These are phyloP conservation scores for Tetrapisispora phaffii DNA, from an alignment of 805 yeast genomes.

Conservation along the genomic window DNA sequence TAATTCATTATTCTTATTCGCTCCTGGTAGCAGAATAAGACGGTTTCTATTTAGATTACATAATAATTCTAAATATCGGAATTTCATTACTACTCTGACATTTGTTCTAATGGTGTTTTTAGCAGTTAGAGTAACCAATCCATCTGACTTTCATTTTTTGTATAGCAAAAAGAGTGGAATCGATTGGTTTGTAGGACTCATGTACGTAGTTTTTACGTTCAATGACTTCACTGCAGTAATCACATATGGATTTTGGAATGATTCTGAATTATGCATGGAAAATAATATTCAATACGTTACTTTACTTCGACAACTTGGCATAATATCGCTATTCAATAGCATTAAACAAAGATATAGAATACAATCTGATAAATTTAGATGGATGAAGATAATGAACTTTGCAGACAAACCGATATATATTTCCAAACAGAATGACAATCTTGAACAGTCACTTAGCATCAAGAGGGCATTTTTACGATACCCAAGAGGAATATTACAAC, in stretches of 20 bases:
- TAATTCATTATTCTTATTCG: background rate
- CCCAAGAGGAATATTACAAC: background rate
- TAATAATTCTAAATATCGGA: background rate
- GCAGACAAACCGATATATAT: background rate
- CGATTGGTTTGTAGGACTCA: background rate
- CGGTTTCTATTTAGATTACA: background rate
- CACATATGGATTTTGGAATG: conserved; percentile 2
- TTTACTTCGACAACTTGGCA: background rate
- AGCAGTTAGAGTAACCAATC: background rate
- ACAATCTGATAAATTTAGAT: background rate
- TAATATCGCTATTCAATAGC: background rate
- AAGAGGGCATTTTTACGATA: background rate
- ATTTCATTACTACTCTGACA: background rate
- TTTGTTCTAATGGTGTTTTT: background rate
- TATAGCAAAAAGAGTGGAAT: background rate
- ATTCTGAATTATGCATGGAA: background rate
- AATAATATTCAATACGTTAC: background rate
- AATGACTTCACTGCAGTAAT: background rate
- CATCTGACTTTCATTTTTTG: background rate
- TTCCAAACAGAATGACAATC: background rate
- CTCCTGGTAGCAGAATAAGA: background rate
- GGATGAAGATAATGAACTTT: too few species aligned
- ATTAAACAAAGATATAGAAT: background rate
- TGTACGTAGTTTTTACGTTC: background rate
- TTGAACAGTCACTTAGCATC: background rate